Conservation (phyloP, 371 early-diverging fungal genomes). For the Phascolomyces articulosus region DNA sequence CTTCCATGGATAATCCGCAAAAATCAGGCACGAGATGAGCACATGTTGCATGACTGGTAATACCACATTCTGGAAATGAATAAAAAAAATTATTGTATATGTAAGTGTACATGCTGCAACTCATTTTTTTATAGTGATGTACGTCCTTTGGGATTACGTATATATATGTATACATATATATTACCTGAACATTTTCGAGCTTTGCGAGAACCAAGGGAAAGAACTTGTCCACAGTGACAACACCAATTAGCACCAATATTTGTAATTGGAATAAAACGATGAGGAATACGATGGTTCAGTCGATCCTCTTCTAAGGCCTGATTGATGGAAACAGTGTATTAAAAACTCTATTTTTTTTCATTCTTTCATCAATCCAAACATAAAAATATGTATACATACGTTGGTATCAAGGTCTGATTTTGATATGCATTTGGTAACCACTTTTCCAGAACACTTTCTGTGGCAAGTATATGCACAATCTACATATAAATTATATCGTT, state of each 20-base stretch:
- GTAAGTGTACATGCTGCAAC: too few relatives aligned
- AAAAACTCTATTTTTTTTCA: too few relatives aligned
- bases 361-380: too few relatives aligned
- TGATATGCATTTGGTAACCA: conserved; percentile 85
- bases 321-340: neutral
- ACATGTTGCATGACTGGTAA: conserved; percentile 87
- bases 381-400: neutral
- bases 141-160: too few relatives aligned
- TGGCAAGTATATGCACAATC: conserved; percentile 96
- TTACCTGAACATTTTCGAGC: conserved; percentile 61
- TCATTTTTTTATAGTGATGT: conserved; percentile 1
- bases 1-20: conserved; percentile 88
- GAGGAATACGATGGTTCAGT: conserved; percentile 90
- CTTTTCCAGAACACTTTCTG: conserved; percentile 81
- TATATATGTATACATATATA: too few relatives aligned
- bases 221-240: conserved; percentile 95
- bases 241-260: conserved; percentile 92
- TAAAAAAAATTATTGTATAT: too few relatives aligned
- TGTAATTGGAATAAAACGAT: conserved; percentile 82
- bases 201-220: conserved; percentile 80
- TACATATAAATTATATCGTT: conserved; percentile 13
- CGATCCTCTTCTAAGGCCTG: conserved; percentile 1
- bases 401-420: conserved; percentile 26
- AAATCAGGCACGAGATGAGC: conserved; percentile 86
- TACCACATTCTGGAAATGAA: conserved; percentile 71